A percentile compares a stretch with the other conserved stretches of the same genome.
These are phyloP conservation scores for Alternaria sp. DNA, from an alignment of 2,329 filamentous ascomycete species.

Conservation along the genomic window DNA sequence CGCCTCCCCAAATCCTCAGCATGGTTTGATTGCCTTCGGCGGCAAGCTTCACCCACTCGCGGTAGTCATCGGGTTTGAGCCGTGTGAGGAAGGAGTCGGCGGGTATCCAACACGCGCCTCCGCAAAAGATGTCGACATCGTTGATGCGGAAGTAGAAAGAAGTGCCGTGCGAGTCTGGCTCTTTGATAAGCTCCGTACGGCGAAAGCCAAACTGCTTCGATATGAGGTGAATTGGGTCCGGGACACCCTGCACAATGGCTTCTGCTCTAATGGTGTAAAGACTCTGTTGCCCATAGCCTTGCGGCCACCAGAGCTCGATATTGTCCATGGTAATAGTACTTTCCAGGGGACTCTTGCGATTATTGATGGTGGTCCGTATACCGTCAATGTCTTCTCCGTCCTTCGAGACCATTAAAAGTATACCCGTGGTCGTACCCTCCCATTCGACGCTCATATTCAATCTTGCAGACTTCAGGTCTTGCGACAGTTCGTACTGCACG, in stretches of 20 bases:
- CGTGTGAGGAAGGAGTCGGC: slow-evolving; percentile 79
- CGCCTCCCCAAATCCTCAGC: slow-evolving; percentile 81
- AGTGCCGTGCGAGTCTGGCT: slow-evolving; percentile 65
- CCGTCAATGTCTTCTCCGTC: not conserved
- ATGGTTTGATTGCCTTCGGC: slow-evolving; percentile 80
- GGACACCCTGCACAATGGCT: not conserved
- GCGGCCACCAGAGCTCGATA: slow-evolving; percentile 77
- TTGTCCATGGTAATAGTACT: slow-evolving; percentile 53
- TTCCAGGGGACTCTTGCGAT: slow-evolving; percentile 41
- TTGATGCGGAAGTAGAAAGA: slow-evolving; percentile 83
- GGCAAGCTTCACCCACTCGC: slow-evolving; percentile 76
- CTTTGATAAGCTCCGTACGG: slow-evolving; percentile 57
- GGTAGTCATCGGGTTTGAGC: slow-evolving; percentile 68
- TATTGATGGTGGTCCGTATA: not conserved
- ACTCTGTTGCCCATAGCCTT: slow-evolving; percentile 76
- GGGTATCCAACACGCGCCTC: slow-evolving; percentile 86
- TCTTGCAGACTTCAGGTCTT: slow-evolving; percentile 5
- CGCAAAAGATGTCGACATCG: slow-evolving; percentile 76
- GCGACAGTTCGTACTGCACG: slow-evolving; percentile 63
- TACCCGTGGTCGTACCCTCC: not conserved
- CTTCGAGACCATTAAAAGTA: not conserved
- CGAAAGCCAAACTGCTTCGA: slow-evolving; percentile 62
- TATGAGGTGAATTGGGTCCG: slow-evolving; percentile 1
- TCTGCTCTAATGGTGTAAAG: slow-evolving; percentile 65
- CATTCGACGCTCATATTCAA: not conserved